Conservation (phyloP, 2,329 filamentous ascomycete genomes). For the Cryphonectria japonica region DNA sequence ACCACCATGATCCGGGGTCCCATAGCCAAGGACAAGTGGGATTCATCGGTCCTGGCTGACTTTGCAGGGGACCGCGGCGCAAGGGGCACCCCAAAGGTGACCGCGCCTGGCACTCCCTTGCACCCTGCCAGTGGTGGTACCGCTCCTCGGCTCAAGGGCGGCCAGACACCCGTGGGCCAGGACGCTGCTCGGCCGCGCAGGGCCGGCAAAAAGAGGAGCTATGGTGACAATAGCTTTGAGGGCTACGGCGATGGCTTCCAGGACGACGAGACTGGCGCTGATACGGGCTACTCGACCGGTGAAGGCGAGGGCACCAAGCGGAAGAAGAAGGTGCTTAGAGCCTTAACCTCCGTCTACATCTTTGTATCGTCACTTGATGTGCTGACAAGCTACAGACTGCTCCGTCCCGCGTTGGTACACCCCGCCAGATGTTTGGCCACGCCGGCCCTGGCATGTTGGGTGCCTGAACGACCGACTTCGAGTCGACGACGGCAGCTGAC, state of each 20-base stretch:
- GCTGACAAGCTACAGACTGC: constrained; percentile 54
- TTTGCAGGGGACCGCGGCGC: constrained; percentile 48
- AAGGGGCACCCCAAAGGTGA: constrained; percentile 50
- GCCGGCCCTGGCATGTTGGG: constrained; percentile 60
- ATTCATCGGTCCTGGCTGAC: constrained; percentile 62
- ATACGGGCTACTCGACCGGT: constrained; percentile 70
- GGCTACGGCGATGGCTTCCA: constrained; percentile 68
- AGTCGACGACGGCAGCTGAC: constrained; percentile 29
- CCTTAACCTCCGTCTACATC: constrained; percentile 33
- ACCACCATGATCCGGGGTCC: constrained; percentile 61
- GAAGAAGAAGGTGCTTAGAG: constrained; percentile 64
- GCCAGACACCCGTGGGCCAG: constrained; percentile 43
- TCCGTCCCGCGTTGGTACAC: constrained; percentile 35
- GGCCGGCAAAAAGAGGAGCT: constrained; percentile 72
- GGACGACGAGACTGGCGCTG: constrained; percentile 65
- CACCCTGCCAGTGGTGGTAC: constrained; percentile 37
- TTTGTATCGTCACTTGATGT: constrained; percentile 34
- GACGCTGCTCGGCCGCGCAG: constrained; percentile 64
- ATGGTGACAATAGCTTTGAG: constrained; percentile 74
- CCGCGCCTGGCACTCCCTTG: constrained; percentile 58
- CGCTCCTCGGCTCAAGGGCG: constrained; percentile 44
- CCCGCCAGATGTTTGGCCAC: constrained; percentile 48
- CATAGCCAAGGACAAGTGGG: constrained; percentile 59
- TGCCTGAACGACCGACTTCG: constrained; percentile 46
- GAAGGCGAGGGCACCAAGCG: constrained; percentile 68